A percentile compares a stretch with the other conserved stretches of the same genome.
phyloP scores from a whole-genome alignment of 306 rosid species.

The Coriaria nepalensis region DNA sequence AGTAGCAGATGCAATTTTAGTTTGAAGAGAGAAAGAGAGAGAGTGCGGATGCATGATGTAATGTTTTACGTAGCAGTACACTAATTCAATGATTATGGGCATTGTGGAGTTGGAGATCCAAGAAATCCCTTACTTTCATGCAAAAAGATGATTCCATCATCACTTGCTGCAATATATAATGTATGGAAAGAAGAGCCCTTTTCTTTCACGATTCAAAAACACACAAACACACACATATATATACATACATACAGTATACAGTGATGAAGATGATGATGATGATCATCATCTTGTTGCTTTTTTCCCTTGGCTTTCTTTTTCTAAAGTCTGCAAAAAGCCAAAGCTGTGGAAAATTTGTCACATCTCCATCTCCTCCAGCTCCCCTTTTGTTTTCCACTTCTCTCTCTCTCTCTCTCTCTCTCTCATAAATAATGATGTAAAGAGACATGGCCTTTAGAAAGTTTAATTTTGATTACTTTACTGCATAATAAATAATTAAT shows the following conservation, averaged over 20 bases:
- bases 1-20: background rate
- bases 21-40: constrained; percentile 12
- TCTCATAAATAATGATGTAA: background rate
- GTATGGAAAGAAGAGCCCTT: constrained; percentile 17
- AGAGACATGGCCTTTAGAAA: constrained; percentile 1
- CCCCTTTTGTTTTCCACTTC: constrained; percentile 17
- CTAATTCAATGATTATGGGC: constrained; percentile 48
- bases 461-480: constrained; percentile 12
- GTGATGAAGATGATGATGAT: too few species aligned
- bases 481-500: background rate
- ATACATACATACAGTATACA: too few species aligned
- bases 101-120: constrained; percentile 44
- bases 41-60: constrained; percentile 10
- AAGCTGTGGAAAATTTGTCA: constrained; percentile 79
- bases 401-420: constrained; percentile 5
- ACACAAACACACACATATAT: too few species aligned
- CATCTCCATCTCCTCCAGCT: constrained; percentile 39
- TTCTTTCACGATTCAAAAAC: too few species aligned
- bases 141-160: constrained; percentile 12
- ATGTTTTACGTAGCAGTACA: too few species aligned
- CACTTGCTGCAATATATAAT: constrained; percentile 5
- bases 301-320: constrained; percentile 20
- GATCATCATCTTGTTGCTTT: constrained; percentile 12
- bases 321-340: constrained; percentile 70
- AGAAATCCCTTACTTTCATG: constrained; percentile 83